phyloP scores from a whole-genome alignment of 192 early-diverging fungal species.

The Umbelopsis isabellina region DNA sequence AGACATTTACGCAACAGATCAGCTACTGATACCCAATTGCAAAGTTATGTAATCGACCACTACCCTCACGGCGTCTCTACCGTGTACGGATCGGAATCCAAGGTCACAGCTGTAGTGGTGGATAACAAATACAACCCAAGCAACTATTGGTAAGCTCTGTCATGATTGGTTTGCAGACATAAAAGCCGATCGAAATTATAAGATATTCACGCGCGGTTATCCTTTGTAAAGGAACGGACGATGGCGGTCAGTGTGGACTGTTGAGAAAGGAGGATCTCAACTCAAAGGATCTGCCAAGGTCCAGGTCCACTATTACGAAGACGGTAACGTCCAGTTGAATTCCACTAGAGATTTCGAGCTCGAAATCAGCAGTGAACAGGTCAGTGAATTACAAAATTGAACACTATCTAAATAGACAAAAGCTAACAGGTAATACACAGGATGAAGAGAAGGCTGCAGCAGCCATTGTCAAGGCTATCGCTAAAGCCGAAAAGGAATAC shows the following conservation, averaged over 20 bases:
- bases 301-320: constrained; percentile 98
- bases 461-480: constrained; percentile 68
- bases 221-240: constrained; percentile 78
- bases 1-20: constrained; percentile 16
- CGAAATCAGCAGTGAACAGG: constrained; percentile 19
- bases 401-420: background rate
- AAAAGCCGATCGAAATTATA: background rate
- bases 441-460: constrained; percentile 43
- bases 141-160: constrained; percentile 82
- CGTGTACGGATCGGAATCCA: constrained; percentile 63
- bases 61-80: constrained; percentile 75
- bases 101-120: constrained; percentile 70
- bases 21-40: constrained; percentile 65
- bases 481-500: constrained; percentile 75
- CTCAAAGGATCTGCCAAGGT: constrained; percentile 77
- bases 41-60: constrained; percentile 73
- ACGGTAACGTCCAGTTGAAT: constrained; percentile 97
- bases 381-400: background rate
- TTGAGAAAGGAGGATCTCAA: constrained; percentile 56
- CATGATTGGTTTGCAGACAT: background rate
- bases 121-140: constrained; percentile 90
- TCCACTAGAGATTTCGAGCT: constrained; percentile 70
- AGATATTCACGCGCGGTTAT: background rate
- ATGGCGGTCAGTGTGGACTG: constrained; percentile 87
- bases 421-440: constrained; percentile 16